These are phyloP conservation scores for Wickerhamomyces sp. DNA, from an alignment of 1,139 yeast species.

Conservation along the genomic window DNA sequence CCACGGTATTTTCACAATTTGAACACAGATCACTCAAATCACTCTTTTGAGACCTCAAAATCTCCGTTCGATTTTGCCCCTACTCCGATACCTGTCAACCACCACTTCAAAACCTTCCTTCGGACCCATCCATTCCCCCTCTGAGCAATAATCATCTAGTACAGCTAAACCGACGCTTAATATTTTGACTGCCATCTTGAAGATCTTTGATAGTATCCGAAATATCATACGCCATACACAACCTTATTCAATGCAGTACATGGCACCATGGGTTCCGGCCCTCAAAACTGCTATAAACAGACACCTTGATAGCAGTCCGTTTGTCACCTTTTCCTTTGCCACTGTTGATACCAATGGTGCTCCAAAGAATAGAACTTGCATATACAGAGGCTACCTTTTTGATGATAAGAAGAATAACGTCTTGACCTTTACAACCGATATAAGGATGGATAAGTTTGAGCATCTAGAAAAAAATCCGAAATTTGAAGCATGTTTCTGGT, in stretches of 20 bases:
- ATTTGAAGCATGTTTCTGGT: conserved; percentile 76
- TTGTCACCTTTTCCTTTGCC: conserved; percentile 61
- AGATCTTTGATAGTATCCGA: too few species aligned
- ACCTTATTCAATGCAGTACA: conserved; percentile 34
- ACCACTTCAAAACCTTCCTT: neutral
- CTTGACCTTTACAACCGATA: conserved; percentile 67
- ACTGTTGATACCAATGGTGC: conserved; percentile 46
- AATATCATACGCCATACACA: too few species aligned
- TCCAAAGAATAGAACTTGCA: conserved; percentile 66
- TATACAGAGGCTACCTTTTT: conserved; percentile 71
- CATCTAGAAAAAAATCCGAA: conserved; percentile 47
- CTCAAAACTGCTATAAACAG: conserved; percentile 46
- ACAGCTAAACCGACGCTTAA: neutral
- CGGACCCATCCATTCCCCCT: neutral
- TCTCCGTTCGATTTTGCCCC: too few species aligned
- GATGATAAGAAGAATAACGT: conserved; percentile 64
- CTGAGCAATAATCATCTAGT: too few species aligned
- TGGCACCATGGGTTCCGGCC: conserved; percentile 71
- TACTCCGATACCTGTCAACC: too few species aligned
- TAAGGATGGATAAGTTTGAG: conserved; percentile 56
- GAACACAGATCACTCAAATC: too few species aligned
- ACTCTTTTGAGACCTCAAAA: too few species aligned
- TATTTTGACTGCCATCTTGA: neutral
- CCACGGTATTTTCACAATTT: too few species aligned
- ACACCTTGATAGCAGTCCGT: conserved; percentile 38